Evolutionary conservation across 495 filamentous ascomycete species (phyloP), one percentile per base, ranked within the genome.

Genomic region (Viridothelium virens): DNA sequence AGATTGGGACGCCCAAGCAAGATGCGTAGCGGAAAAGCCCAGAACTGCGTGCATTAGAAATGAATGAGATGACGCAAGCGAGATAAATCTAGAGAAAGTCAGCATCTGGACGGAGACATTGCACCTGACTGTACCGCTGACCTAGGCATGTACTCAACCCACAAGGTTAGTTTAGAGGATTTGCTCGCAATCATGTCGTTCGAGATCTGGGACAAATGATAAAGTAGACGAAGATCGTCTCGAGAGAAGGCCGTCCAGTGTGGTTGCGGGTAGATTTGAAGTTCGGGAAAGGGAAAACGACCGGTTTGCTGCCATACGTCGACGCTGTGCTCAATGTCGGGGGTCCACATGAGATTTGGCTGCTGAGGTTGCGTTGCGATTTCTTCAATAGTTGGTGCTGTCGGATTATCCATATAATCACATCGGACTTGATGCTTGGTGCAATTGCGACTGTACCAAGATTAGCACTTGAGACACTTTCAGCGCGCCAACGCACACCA

Each of bases 381-480:
- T 69, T 86, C 81, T 59, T 59, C 53, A 10, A 59, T 59, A 14
- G 6, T 36, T 33, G 53, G 25, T 34, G 83, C 79, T 38, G 85
- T 79, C 2, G 80, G 74, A 66, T 85, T 84, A 72, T 97, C 91
- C 83, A 95, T 93, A 77, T 97, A 98, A 71, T 96, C 93, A 77
- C 94, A 98, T 73, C 92, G 87, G 71, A 95, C 93, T 79, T 96
- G 96, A 77, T 98, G 94, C 76, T 97, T 97, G 64, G 93, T 96
- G 78, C 94, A 98, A 78, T 97, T 97, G 68, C 91, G 91, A 79
- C 93, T 97, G 71, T 38, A 25, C 12, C 11, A 14, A 12, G 14
- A 31, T 37, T 10, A 61, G 63, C 72, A 62, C 75, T 61, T 39
- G 61, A 25, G 25, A 25, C 25, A 25, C 25, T 25, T 25, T 25